Evolutionary conservation across 169 alveolate genomes (phyloP), one percentile per base, ranked within the genome.

Genomic region (Plasmodium sp.): DNA sequence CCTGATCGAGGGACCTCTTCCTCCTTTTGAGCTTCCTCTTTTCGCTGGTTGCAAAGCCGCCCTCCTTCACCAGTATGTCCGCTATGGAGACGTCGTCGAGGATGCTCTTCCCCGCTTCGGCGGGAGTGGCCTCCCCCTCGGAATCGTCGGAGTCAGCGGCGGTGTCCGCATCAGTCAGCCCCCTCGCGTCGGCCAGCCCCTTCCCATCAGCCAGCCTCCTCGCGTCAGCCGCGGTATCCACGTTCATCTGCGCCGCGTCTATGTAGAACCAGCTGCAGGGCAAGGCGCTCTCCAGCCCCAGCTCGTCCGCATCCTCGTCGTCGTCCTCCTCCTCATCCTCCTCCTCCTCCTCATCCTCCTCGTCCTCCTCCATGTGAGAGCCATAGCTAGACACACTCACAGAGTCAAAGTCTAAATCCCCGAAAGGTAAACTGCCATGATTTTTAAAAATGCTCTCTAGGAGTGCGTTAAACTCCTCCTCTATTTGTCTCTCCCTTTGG

Each of bases 251-350:
- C 0, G 48, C 56, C 16, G 84, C 72, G 43, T 80, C 71, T 14
- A 27, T 80, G n/a, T 80, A 80, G 34, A 18, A 27, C 84, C 84
- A 80, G 33, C 84, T 80, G 56, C 56, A 62, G 7, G 84, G n/a
- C 5, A 80, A 1, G 1, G 72, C 22, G 9, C 27, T 51, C 6
- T 80, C 72, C 84, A 43, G 4, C 22, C n/a, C 77, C 1, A 45
- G 27, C n/a, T 14, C 67, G 27, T 22, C 27, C 27, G 27, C 4
- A 36, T 33, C 72, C 0, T 0, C n/a, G n/a, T n/a, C n/a, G n/a
- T n/a, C 75, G 14, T 41, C 74, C 18, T 34, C 74, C 18, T 34
- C 74, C 22, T n/a, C n/a, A n/a, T n/a, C n/a, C n/a, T n/a, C n/a
- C n/a, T n/a, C n/a, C n/a, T n/a, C n/a, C n/a, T n/a, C n/a, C n/a